Conservation (phyloP, 2,329 filamentous ascomycete genomes). For the Metarhizium guizhouense region DNA sequence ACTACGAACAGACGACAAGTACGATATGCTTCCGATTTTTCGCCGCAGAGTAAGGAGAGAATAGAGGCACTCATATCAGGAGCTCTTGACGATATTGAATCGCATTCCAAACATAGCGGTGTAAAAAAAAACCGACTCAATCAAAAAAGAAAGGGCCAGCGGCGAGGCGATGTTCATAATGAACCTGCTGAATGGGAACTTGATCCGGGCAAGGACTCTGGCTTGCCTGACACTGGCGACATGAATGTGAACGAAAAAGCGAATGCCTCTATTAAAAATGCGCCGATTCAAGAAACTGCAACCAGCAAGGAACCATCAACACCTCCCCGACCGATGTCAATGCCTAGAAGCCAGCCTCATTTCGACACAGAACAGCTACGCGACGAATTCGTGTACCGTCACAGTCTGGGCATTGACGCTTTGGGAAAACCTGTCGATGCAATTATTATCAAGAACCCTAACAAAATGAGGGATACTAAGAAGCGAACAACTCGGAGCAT, state of each 20-base stretch:
- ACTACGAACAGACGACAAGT: slow-evolving; percentile 8
- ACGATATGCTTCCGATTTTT: slow-evolving; percentile 15
- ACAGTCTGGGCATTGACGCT: slow-evolving; percentile 21
- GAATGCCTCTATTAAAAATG: background rate
- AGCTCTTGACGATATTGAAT: background rate
- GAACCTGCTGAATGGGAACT: slow-evolving; percentile 9
- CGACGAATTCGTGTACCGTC: slow-evolving; percentile 19
- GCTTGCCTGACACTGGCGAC: background rate
- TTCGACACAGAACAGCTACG: slow-evolving; percentile 6
- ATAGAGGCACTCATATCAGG: slow-evolving; percentile 17
- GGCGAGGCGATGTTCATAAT: background rate
- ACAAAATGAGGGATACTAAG: slow-evolving; percentile 16
- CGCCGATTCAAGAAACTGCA: background rate
- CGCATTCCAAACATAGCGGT: background rate
- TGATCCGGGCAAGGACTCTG: background rate
- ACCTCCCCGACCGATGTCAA: background rate
- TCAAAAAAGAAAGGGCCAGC: slow-evolving; percentile 2
- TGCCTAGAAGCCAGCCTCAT: background rate
- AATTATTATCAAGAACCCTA: slow-evolving; percentile 36
- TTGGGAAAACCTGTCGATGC: slow-evolving; percentile 31
- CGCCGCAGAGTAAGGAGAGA: slow-evolving; percentile 13
- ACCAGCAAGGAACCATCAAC: background rate
- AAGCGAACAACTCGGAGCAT: slow-evolving; percentile 9
- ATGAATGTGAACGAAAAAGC: background rate
- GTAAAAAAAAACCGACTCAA: background rate